Evolutionary conservation across 257 asterid species (phyloP).

Genomic region (Scutellaria baicalensis): DNA sequence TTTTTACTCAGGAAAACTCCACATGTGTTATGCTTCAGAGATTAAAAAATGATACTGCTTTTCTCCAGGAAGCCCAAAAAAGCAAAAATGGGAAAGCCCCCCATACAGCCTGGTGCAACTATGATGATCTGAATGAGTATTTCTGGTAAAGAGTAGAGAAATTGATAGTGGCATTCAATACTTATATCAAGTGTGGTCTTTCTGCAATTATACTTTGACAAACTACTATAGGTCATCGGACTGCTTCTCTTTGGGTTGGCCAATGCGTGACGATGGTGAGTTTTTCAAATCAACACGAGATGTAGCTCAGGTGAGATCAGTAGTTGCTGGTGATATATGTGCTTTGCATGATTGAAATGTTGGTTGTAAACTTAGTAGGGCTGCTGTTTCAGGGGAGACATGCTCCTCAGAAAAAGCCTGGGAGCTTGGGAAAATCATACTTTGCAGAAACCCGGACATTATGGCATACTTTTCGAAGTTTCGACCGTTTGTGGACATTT

Average conservation of each 20-base stretch:
- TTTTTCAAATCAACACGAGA: conserved; percentile 57
- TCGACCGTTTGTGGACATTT: conserved; percentile 82
- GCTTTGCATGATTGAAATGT: conserved; percentile 1
- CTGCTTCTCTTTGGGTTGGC: conserved; percentile 91
- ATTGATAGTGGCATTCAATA: not conserved
- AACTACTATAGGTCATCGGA: conserved; percentile 53
- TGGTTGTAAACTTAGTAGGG: not conserved
- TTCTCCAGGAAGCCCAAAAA: conserved; percentile 57
- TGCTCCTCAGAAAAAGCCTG: conserved; percentile 28
- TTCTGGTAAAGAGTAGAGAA: conserved; percentile 51
- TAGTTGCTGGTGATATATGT: not conserved
- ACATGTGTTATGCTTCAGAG: conserved; percentile 1
- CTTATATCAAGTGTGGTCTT: conserved; percentile 6
- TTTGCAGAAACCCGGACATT: conserved; percentile 72
- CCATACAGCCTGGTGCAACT: conserved; percentile 78
- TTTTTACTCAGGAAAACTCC: conserved; percentile 6
- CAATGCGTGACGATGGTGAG: conserved; percentile 73
- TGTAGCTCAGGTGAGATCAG: conserved; percentile 30
- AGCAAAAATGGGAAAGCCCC: conserved; percentile 65
- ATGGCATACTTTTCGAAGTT: conserved; percentile 83
- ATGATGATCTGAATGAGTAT: conserved; percentile 72
- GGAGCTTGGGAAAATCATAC: conserved; percentile 59
- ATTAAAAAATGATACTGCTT: conserved; percentile 6
- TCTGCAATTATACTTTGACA: conserved; percentile 11
- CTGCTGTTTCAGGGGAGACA: conserved; percentile 50